Conservation (phyloP, 1,139 yeast species). For the Sugiyamaella novakii region DNA sequence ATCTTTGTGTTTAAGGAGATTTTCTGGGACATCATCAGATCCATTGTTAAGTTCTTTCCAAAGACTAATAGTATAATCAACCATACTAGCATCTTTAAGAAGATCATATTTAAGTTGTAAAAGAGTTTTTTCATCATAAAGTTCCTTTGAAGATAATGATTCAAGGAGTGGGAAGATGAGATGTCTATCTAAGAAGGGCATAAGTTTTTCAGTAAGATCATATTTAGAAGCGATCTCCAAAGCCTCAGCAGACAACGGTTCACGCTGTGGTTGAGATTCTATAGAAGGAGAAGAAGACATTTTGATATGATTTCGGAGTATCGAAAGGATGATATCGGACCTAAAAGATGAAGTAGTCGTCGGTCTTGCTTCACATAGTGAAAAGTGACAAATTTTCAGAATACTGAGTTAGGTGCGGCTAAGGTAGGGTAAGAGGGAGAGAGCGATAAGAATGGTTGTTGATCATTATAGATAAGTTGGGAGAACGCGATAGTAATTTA, state of each 20-base stretch:
- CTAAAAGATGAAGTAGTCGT: not conserved
- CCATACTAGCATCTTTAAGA: slow-evolving; percentile 59
- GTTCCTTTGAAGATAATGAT: slow-evolving; percentile 47
- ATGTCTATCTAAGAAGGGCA: slow-evolving; percentile 61
- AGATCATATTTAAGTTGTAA: slow-evolving; percentile 53
- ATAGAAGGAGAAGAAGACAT: slow-evolving; percentile 10
- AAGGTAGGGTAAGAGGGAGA: slow-evolving; percentile 7
- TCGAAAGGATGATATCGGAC: not conserved
- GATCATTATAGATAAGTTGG: too few species aligned
- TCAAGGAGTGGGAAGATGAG: slow-evolving; percentile 57
- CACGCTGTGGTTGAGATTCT: slow-evolving; percentile 12
- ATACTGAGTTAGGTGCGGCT: slow-evolving; percentile 3
- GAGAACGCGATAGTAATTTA: too few species aligned
- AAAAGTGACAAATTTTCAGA: slow-evolving; percentile 8
- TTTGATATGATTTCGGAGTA: not conserved
- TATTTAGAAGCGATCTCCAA: slow-evolving; percentile 38
- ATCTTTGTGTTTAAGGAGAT: slow-evolving; percentile 45
- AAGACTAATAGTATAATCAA: slow-evolving; percentile 50
- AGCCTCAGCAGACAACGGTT: slow-evolving; percentile 24
- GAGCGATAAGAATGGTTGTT: too few species aligned
- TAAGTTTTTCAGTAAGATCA: slow-evolving; percentile 55
- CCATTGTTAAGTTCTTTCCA: slow-evolving; percentile 46
- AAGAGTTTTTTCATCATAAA: slow-evolving; percentile 50
- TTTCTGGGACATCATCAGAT: slow-evolving; percentile 45
- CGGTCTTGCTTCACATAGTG: not conserved